Base-by-base conservation (phyloP, 176 grass and related monocot genomes). In the Canna indica region DNA sequence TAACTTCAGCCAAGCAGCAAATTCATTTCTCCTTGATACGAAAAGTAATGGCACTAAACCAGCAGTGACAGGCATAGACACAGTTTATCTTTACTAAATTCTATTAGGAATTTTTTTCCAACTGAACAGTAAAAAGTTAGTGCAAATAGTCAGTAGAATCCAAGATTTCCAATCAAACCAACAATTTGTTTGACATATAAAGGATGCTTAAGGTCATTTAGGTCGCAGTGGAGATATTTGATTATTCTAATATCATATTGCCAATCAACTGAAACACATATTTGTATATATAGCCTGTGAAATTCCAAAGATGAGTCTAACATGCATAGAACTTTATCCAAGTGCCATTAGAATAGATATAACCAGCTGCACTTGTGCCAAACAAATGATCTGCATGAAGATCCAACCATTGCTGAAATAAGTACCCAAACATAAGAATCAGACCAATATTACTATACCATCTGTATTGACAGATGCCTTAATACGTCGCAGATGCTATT, bases 401-500 rank as follows among this genome's bases (percentile, higher is more conserved):
- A 60, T 14, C 7, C 7, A 30, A 30, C 15, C 15, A 9, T 60
- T 14, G 9, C 27, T 14, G 27, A 60, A 60, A 60, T 60, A 11
- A 30, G 27, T 29, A 30, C 13, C 11, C 5, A 1, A 64, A 36
- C 33, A 64, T 36, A 11, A 29, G 68, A 20, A 30, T 47, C 67
- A 32, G 15, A 16, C 67, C 18, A 30, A 26, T 31, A 31, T 48
- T 34, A 10, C 12, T 87, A 79, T 22, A 16, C 34, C 18, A 68
- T 18, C 25, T 86, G 74, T 25, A 85, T 39, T 72, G 82, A 83
- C 11, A 90, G 38, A 72, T 86, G 77, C 30, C 73, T 76, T 31
- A 86, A 69, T 47, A 64, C 57, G 33, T 34, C 50, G 56, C 56
- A 81, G 59, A 90, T 86, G 71, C 61, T 78, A 59, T 78, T 54